These are phyloP conservation scores for Arachis stenosperma DNA, from an alignment of 306 rosid species.

Conservation along the genomic window DNA sequence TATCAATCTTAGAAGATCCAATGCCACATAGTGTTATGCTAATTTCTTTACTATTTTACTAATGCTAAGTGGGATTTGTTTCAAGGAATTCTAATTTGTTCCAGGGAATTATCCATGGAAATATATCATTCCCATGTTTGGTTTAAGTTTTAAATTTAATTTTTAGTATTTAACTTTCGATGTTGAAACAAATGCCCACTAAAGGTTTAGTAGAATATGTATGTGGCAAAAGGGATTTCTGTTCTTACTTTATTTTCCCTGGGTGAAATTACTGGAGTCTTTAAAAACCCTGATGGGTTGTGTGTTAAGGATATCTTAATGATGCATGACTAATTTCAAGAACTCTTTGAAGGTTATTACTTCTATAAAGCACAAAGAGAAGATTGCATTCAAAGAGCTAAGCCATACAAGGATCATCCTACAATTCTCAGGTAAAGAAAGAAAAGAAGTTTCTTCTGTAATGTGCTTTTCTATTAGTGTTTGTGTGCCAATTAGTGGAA, in stretches of 20 bases:
- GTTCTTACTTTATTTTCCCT: background rate
- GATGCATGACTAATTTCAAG: conserved; percentile 54
- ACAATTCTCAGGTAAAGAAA: conserved; percentile 74
- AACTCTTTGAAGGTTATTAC: conserved; percentile 93
- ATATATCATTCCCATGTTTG: too few relatives aligned
- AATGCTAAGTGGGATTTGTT: background rate
- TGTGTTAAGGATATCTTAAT: conserved; percentile 30
- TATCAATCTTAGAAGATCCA: background rate
- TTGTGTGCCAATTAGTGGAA: conserved; percentile 26
- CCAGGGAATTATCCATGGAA: too few relatives aligned
- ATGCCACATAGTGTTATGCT: conserved; percentile 3
- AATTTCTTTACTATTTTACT: background rate
- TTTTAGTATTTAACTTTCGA: too few relatives aligned
- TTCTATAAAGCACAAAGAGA: conserved; percentile 96
- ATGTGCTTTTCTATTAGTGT: conserved; percentile 20
- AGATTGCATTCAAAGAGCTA: conserved; percentile 81
- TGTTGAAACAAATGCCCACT: too few relatives aligned
- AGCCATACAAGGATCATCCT: conserved; percentile 83
- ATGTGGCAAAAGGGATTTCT: conserved; percentile 1
- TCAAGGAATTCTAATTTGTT: too few relatives aligned
- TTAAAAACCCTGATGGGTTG: conserved; percentile 18
- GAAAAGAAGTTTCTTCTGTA: conserved; percentile 25
- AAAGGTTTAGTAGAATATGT: conserved; percentile 8
- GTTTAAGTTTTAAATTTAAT: too few relatives aligned
- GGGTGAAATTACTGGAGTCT: background rate